These are phyloP conservation scores for Botrytis fabae DNA, from an alignment of 2,329 filamentous ascomycete species.

Conservation along the genomic window DNA sequence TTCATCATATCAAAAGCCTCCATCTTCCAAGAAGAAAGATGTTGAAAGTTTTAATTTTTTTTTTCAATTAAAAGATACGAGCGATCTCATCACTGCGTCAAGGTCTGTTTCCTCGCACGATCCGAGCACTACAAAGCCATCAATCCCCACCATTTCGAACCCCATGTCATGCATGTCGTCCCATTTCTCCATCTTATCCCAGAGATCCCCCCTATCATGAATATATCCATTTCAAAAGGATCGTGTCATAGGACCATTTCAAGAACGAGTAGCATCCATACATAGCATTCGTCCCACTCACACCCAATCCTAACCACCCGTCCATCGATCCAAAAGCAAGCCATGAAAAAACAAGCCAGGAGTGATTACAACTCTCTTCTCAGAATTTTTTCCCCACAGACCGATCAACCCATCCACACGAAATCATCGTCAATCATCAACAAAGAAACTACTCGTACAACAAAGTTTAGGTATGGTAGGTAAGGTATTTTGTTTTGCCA, in stretches of 20 bases:
- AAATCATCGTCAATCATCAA: conserved; percentile 17
- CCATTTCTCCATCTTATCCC: conserved; percentile 15
- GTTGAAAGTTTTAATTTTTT: conserved; percentile 15
- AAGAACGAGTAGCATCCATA: conserved; percentile 1
- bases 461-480: conserved; percentile 6
- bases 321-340: conserved; percentile 10
- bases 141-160: not conserved
- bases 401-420: not conserved
- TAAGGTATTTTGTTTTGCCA: conserved; percentile 3
- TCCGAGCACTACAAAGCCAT: conserved; percentile 11
- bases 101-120: conserved; percentile 1
- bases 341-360: not conserved
- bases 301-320: not conserved
- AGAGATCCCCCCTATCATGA: not conserved
- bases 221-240: not conserved
- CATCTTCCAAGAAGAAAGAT: not conserved
- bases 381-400: not conserved
- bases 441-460: conserved; percentile 20
- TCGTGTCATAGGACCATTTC: not conserved
- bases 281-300: conserved; percentile 4
- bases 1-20: not conserved
- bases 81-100: not conserved
- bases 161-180: not conserved
- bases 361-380: not conserved
- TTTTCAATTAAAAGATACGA: conserved; percentile 9